phyloP scores from a whole-genome alignment of 2,329 filamentous ascomycete species.

The Stachybotrys chlorohalonatus region DNA sequence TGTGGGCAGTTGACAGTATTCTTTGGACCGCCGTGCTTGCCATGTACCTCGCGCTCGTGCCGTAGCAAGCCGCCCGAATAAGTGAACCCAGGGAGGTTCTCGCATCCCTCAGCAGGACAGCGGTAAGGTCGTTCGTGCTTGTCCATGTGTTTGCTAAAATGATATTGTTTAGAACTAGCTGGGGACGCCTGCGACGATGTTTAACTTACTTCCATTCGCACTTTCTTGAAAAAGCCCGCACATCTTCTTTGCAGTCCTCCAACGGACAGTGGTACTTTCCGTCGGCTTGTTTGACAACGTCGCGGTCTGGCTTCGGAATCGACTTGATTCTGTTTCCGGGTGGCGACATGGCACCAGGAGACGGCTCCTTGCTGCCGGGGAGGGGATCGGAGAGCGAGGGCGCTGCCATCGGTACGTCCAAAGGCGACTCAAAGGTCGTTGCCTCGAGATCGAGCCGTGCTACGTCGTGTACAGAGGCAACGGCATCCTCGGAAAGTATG shows the following conservation, averaged over 20 bases:
- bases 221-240: slow-evolving; percentile 64
- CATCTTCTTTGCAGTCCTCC: slow-evolving; percentile 56
- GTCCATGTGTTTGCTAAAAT: slow-evolving; percentile 87
- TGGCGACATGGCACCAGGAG: slow-evolving; percentile 21
- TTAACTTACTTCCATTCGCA: slow-evolving; percentile 89
- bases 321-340: slow-evolving; percentile 35
- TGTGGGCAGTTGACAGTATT: slow-evolving; percentile 83
- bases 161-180: slow-evolving; percentile 6
- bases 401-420: slow-evolving; percentile 19
- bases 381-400: slow-evolving; percentile 21
- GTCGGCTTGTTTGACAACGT: slow-evolving; percentile 52
- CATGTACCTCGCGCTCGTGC: slow-evolving; percentile 90
- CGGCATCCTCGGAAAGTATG: slow-evolving; percentile 28
- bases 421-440: slow-evolving; percentile 22
- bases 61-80: slow-evolving; percentile 85
- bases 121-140: slow-evolving; percentile 93
- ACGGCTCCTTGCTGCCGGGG: slow-evolving; percentile 24
- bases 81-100: slow-evolving; percentile 88
- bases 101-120: slow-evolving; percentile 72
- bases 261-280: slow-evolving; percentile 73
- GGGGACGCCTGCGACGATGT: not conserved
- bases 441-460: slow-evolving; percentile 28
- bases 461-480: slow-evolving; percentile 23
- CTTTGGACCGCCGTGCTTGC: slow-evolving; percentile 80
- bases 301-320: slow-evolving; percentile 50